Evolutionary conservation across 768 basidiomycete species (phyloP).

Genomic region (Grammothele lineata): DNA sequence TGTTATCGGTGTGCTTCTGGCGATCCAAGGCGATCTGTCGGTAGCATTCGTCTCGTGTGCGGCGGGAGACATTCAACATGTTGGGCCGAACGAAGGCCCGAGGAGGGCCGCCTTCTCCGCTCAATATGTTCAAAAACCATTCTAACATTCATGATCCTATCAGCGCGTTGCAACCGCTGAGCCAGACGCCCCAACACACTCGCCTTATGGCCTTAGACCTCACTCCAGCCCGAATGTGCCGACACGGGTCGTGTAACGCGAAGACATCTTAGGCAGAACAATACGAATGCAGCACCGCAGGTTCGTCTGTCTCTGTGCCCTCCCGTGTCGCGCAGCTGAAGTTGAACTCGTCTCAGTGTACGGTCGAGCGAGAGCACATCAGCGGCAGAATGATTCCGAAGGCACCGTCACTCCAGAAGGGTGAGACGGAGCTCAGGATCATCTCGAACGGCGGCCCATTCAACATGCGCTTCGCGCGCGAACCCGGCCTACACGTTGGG

Average conservation of each 20-base stretch:
- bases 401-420: constrained; percentile 66
- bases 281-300: constrained; percentile 76
- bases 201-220: constrained; percentile 63
- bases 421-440: constrained; percentile 63
- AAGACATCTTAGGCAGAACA: constrained; percentile 66
- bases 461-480: constrained; percentile 43
- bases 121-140: too few relatives aligned
- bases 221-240: constrained; percentile 74
- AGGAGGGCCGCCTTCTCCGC: too few relatives aligned
- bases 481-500: constrained; percentile 40
- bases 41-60: constrained; percentile 1
- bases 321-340: not conserved
- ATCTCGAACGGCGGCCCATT: constrained; percentile 47
- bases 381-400: constrained; percentile 52
- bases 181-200: constrained; percentile 49
- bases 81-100: too few relatives aligned
- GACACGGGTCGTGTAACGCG: constrained; percentile 53
- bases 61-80: too few relatives aligned
- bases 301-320: constrained; percentile 33
- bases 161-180: constrained; percentile 59
- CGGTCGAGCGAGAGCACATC: constrained; percentile 51
- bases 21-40: constrained; percentile 1
- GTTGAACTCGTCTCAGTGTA: constrained; percentile 37
- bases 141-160: too few relatives aligned
- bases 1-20: constrained; percentile 4